Conservation (phyloP, 2,329 filamentous ascomycete genomes). For the Hypoxylon sp. region DNA sequence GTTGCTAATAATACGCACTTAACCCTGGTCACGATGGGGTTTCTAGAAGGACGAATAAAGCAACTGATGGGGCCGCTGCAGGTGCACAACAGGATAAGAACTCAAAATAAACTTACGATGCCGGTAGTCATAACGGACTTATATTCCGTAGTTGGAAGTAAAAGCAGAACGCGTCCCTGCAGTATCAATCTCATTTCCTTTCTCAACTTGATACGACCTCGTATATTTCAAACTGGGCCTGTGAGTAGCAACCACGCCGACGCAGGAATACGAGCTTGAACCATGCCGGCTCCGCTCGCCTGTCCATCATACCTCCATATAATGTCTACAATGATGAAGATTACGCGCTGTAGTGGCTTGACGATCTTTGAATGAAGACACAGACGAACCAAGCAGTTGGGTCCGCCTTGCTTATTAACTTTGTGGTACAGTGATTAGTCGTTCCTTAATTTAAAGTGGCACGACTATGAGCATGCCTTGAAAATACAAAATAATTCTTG, state of each 20-base stretch:
- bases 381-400: slow-evolving; percentile 29
- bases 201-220: not conserved
- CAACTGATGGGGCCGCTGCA: slow-evolving; percentile 27
- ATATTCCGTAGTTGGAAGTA: not conserved
- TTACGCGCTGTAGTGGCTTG: slow-evolving; percentile 23
- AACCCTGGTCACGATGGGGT: slow-evolving; percentile 27
- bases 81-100: slow-evolving; percentile 33
- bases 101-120: slow-evolving; percentile 29
- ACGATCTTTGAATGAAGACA: slow-evolving; percentile 15
- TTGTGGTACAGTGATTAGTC: not conserved
- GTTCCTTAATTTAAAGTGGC: slow-evolving; percentile 9
- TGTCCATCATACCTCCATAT: not conserved
- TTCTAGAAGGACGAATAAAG: slow-evolving; percentile 30
- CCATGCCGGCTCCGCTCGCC: not conserved
- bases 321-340: slow-evolving; percentile 13
- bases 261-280: slow-evolving; percentile 9
- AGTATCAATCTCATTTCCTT: slow-evolving; percentile 4
- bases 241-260: slow-evolving; percentile 2
- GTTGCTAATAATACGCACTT: slow-evolving; percentile 24
- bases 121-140: slow-evolving; percentile 1
- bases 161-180: not conserved
- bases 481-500: not conserved
- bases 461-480: not conserved
- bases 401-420: slow-evolving; percentile 18
- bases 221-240: slow-evolving; percentile 11